phyloP scores from a whole-genome alignment of 768 basidiomycete genomes.

The Boletus reticulatus region DNA sequence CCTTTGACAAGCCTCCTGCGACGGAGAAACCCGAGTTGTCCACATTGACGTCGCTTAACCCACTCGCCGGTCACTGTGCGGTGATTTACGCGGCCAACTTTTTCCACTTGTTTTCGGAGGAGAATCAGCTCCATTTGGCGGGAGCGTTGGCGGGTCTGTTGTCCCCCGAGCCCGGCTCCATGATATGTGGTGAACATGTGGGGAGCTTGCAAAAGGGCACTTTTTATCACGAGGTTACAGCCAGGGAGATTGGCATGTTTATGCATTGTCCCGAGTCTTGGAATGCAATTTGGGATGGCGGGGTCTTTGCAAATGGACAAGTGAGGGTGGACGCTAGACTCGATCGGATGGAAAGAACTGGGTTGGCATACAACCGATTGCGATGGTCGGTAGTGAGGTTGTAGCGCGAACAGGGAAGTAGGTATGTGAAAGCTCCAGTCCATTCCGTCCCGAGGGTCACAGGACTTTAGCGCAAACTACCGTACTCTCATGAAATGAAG shows the following conservation, averaged over 20 bases:
- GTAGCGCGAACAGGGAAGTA: not conserved
- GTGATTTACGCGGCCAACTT: slow-evolving; percentile 50
- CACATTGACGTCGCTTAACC: slow-evolving; percentile 42
- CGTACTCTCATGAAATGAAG: too few species aligned
- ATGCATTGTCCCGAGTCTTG: slow-evolving; percentile 36
- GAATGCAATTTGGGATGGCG: slow-evolving; percentile 38
- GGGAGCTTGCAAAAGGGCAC: slow-evolving; percentile 9
- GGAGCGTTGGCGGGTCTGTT: slow-evolving; percentile 28
- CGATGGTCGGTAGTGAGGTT: slow-evolving; percentile 28
- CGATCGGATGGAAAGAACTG: not conserved
- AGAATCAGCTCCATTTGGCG: slow-evolving; percentile 29
- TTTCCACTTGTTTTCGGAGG: slow-evolving; percentile 39
- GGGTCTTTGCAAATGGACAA: slow-evolving; percentile 26
- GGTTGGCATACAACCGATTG: slow-evolving; percentile 2
- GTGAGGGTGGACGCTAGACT: slow-evolving; percentile 9
- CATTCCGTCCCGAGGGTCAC: too few species aligned
- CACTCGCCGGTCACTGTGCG: slow-evolving; percentile 47
- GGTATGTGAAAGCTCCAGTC: too few species aligned
- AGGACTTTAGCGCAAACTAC: too few species aligned
- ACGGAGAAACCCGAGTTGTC: slow-evolving; percentile 27
- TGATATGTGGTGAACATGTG: slow-evolving; percentile 30
- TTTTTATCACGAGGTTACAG: not conserved
- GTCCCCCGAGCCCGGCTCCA: slow-evolving; percentile 29
- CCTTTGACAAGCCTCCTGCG: slow-evolving; percentile 26
- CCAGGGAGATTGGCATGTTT: slow-evolving; percentile 15